Percentiles rank a stretch among this genome's conserved stretches.
Conservation (phyloP, 805 yeast species). For the Yarrowia porcina region DNA sequence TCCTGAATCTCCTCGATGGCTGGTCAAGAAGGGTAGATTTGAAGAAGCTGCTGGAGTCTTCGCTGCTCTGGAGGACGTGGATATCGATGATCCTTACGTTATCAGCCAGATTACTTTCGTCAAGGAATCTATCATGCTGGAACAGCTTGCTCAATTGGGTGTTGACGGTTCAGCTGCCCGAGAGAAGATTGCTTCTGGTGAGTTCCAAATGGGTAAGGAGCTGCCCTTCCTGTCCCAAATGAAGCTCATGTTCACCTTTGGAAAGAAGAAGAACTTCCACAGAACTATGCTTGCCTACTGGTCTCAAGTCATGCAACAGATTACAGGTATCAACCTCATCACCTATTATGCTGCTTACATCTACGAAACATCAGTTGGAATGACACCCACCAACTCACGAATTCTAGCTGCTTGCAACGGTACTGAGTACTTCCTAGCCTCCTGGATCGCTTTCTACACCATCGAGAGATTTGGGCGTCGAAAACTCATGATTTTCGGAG, state of each 20-base stretch:
- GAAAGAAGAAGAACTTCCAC: conserved; percentile 20
- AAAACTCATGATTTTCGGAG: conserved; percentile 13
- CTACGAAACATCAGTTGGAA: not conserved
- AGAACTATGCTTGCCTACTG: conserved; percentile 40
- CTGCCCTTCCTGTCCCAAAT: not conserved
- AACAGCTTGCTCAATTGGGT: not conserved
- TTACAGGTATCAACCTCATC: conserved; percentile 80
- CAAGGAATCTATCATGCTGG: conserved; percentile 1
- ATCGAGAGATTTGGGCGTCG: not conserved
- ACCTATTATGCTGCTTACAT: conserved; percentile 1
- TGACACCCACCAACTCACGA: not conserved
- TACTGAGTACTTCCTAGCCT: not conserved
- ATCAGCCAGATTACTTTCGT: not conserved
- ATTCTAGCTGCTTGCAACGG: conserved; percentile 6
- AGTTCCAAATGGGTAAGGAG: not conserved
- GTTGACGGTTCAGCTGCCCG: not conserved
- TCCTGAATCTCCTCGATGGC: not conserved
- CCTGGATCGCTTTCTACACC: conserved; percentile 4
- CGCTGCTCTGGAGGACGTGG: not conserved
- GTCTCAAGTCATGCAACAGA: conserved; percentile 64
- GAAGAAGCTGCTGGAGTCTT: conserved; percentile 2
- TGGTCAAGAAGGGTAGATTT: not conserved
- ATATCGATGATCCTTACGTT: not conserved
- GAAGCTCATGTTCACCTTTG: conserved; percentile 13
- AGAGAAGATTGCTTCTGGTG: not conserved